Conservation (phyloP, 495 filamentous ascomycete genomes). For the Hypomontagnella monticulosa region DNA sequence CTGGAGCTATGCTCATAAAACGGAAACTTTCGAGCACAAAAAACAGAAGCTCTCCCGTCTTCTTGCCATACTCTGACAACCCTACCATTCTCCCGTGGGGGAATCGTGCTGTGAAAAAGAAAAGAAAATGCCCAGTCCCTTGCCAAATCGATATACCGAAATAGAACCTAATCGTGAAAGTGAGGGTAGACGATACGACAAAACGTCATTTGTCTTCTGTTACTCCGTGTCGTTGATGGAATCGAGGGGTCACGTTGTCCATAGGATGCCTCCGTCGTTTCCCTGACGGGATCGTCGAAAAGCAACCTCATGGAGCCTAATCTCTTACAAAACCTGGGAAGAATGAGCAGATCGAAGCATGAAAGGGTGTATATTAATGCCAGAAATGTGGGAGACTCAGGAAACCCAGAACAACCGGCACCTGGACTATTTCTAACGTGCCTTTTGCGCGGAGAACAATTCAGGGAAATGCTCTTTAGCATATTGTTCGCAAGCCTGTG, state of each 20-base stretch:
- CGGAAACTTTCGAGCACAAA: conserved; percentile 15
- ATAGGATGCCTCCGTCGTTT: neutral
- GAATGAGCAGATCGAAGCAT: conserved; percentile 35
- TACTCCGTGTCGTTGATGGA: neutral
- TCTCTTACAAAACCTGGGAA: conserved; percentile 37
- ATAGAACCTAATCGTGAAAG: conserved; percentile 9
- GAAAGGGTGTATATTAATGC: conserved; percentile 14
- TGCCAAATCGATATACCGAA: conserved; percentile 38
- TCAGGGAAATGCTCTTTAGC: conserved; percentile 92
- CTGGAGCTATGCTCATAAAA: conserved; percentile 17
- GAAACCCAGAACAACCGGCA: conserved; percentile 15
- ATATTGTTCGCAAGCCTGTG: conserved; percentile 95
- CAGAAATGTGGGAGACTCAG: conserved; percentile 26
- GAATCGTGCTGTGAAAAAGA: conserved; percentile 37
- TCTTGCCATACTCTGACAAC: conserved; percentile 22
- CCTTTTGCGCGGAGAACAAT: conserved; percentile 43
- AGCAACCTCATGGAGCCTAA: conserved; percentile 21
- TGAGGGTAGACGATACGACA: conserved; percentile 7
- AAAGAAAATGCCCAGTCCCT: conserved; percentile 23
- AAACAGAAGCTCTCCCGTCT: conserved; percentile 16
- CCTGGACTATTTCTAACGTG: conserved; percentile 34
- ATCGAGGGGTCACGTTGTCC: conserved; percentile 4
- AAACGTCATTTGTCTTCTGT: no score
- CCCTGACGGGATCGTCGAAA: conserved; percentile 1
- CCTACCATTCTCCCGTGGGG: conserved; percentile 42